Evolutionary conservation across 805 yeast species (phyloP).

Genomic region (Yarrowia sp.): DNA sequence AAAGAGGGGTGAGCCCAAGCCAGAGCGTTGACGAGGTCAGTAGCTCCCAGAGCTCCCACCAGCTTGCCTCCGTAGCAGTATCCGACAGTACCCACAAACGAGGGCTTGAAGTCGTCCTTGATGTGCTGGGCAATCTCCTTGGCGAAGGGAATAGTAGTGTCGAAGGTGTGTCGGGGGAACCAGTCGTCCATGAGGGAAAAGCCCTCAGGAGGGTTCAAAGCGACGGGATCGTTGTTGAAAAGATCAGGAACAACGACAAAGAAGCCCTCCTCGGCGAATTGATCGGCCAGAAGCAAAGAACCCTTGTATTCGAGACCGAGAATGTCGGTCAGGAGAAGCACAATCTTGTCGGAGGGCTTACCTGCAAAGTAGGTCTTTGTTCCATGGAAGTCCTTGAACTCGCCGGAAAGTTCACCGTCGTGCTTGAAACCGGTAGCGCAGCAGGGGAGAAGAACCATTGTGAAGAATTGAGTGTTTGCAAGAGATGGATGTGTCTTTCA

Average conservation of each 20-base stretch:
- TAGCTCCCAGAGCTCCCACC: slow-evolving; percentile 57
- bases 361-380: slow-evolving; percentile 60
- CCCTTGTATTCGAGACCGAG: slow-evolving; percentile 69
- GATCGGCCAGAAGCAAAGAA: slow-evolving; percentile 56
- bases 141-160: slow-evolving; percentile 58
- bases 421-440: slow-evolving; percentile 38
- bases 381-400: slow-evolving; percentile 44
- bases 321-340: slow-evolving; percentile 70
- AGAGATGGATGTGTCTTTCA: background rate
- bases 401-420: slow-evolving; percentile 47
- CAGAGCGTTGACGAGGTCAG: slow-evolving; percentile 55
- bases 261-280: slow-evolving; percentile 66
- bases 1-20: slow-evolving; percentile 89
- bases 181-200: slow-evolving; percentile 53
- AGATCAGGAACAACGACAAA: slow-evolving; percentile 80
- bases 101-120: slow-evolving; percentile 55
- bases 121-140: slow-evolving; percentile 57
- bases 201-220: slow-evolving; percentile 44
- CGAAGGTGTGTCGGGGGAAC: slow-evolving; percentile 61
- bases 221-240: slow-evolving; percentile 61
- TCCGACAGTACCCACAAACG: slow-evolving; percentile 67
- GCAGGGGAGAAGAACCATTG: slow-evolving; percentile 36
- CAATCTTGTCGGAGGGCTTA: slow-evolving; percentile 56
- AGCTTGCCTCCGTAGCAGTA: slow-evolving; percentile 87
- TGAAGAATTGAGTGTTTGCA: slow-evolving; percentile 1